Percentiles rank a stretch among this genome's conserved stretches.
phyloP scores from a whole-genome alignment of 1,139 yeast genomes.

The Magnusiomyces ingens region DNA sequence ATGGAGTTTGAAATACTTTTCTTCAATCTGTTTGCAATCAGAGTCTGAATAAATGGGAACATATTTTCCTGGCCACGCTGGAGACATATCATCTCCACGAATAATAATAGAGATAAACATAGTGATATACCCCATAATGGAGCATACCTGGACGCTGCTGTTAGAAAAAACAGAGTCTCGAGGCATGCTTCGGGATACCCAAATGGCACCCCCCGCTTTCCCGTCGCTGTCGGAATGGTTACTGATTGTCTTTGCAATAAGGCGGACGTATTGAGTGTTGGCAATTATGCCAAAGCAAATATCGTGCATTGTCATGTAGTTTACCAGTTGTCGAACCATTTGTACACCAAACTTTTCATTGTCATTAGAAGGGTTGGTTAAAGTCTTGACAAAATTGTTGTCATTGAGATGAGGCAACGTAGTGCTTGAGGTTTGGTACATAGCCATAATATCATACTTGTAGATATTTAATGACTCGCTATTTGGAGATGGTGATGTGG shows the following conservation, averaged over 20 bases:
- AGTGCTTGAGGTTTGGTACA: conserved; percentile 9
- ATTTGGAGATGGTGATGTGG: neutral
- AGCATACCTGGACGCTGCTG: neutral
- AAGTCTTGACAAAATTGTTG: conserved; percentile 5
- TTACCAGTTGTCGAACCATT: conserved; percentile 12
- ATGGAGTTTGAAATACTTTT: neutral
- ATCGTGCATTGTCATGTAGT: conserved; percentile 14
- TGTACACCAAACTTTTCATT: conserved; percentile 7
- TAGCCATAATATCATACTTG: conserved; percentile 7
- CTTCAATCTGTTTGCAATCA: neutral
- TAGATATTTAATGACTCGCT: neutral
- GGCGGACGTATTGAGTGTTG: conserved; percentile 11
- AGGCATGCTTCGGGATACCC: conserved; percentile 11
- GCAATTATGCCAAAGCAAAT: conserved; percentile 13
- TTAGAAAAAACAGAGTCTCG: neutral
- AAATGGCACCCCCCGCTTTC: conserved; percentile 9
- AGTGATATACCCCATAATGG: conserved; percentile 12
- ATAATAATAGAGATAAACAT: conserved; percentile 7
- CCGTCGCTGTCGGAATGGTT: conserved; percentile 8
- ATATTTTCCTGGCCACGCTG: conserved; percentile 2
- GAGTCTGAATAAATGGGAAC: neutral
- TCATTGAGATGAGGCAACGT: conserved; percentile 10
- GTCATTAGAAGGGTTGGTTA: conserved; percentile 1
- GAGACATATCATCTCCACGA: conserved; percentile 5
- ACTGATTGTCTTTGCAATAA: conserved; percentile 8